phyloP scores from a whole-genome alignment of 331 rosid species.

The Stylosanthes scabra region DNA sequence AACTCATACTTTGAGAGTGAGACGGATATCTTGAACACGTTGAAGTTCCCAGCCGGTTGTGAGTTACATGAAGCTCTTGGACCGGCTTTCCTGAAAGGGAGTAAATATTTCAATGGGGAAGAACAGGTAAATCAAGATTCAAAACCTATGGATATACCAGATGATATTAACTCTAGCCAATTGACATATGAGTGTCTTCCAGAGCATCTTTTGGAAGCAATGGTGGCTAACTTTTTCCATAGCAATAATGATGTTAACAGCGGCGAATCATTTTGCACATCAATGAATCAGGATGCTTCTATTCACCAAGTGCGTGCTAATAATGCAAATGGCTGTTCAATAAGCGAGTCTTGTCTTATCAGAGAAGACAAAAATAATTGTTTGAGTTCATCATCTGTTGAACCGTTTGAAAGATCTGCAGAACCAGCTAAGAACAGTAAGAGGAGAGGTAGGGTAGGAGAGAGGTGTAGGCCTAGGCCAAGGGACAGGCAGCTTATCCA shows the following conservation, averaged over 20 bases:
- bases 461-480: conserved; percentile 92
- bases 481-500: conserved; percentile 99
- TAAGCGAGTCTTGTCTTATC: conserved; percentile 60
- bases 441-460: conserved; percentile 90
- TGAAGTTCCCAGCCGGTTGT: conserved; percentile 90
- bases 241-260: conserved; percentile 56
- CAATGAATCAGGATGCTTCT: conserved; percentile 69
- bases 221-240: too few species aligned
- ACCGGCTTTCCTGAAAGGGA: conserved; percentile 67
- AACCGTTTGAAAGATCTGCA: conserved; percentile 70
- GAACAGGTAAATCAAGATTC: conserved; percentile 54
- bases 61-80: conserved; percentile 98
- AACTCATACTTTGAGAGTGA: conserved; percentile 50
- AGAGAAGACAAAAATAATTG: conserved; percentile 66
- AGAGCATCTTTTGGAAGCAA: too few species aligned
- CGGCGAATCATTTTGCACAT: conserved; percentile 65
- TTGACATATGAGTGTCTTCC: too few species aligned
- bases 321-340: conserved; percentile 66
- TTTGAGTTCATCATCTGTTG: conserved; percentile 76
- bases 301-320: conserved; percentile 49
- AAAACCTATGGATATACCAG: conserved; percentile 51
- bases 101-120: conserved; percentile 53
- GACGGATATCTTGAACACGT: conserved; percentile 46
- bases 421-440: conserved; percentile 80
- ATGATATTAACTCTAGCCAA: too few species aligned